Percentiles rank a stretch among this genome's conserved stretches.
phyloP scores from a whole-genome alignment of 1,139 yeast species.

The Protomyces arabidopsidicola region DNA sequence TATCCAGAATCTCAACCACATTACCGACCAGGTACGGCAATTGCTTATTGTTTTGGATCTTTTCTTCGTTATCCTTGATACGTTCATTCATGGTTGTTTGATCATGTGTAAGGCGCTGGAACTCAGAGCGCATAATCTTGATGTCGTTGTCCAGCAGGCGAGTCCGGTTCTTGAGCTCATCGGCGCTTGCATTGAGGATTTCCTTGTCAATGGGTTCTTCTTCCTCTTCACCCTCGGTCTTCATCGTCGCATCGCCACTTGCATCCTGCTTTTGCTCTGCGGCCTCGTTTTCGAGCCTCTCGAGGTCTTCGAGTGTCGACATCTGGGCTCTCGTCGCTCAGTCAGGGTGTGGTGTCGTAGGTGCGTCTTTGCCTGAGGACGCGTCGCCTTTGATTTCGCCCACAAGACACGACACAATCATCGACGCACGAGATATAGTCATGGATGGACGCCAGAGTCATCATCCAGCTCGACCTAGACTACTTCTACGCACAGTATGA shows the following conservation, averaged over 20 bases:
- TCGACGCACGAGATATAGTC: background rate
- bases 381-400: background rate
- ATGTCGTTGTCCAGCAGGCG: slow-evolving; percentile 90
- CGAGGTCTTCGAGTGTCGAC: slow-evolving; percentile 26
- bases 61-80: slow-evolving; percentile 92
- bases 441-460: slow-evolving; percentile 2
- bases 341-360: background rate
- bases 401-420: background rate
- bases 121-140: slow-evolving; percentile 85
- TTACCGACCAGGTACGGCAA: slow-evolving; percentile 97
- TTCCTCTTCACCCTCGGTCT: slow-evolving; percentile 39
- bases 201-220: slow-evolving; percentile 70
- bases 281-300: slow-evolving; percentile 43
- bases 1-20: slow-evolving; percentile 86
- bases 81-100: slow-evolving; percentile 88
- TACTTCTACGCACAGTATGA: slow-evolving; percentile 34
- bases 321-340: background rate
- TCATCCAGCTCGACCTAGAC: slow-evolving; percentile 26
- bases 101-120: slow-evolving; percentile 85
- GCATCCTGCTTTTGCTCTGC: slow-evolving; percentile 41
- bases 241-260: slow-evolving; percentile 35
- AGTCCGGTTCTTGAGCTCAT: slow-evolving; percentile 80
- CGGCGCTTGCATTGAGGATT: slow-evolving; percentile 68
- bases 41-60: slow-evolving; percentile 91
- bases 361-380: background rate